Conservation (phyloP, 2,329 filamentous ascomycete genomes). For the Venturia asperata region DNA sequence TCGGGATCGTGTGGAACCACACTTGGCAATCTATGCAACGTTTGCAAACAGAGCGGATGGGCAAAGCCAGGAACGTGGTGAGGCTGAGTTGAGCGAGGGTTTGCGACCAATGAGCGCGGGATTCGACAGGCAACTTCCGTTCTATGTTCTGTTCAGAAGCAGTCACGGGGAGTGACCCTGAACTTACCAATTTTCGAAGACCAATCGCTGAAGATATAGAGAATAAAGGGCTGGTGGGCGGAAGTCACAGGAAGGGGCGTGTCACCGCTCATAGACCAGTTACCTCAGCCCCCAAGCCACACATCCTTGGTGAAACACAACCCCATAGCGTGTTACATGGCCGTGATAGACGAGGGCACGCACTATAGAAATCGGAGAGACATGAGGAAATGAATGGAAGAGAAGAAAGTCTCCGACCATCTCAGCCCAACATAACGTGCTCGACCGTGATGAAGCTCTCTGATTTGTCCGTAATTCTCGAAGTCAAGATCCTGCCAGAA, state of each 20-base stretch:
- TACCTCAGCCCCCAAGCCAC: constrained; percentile 7
- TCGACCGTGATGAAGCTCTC: neutral
- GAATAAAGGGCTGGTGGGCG: neutral
- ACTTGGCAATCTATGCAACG: neutral
- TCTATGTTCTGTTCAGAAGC: neutral
- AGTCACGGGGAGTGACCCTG: neutral
- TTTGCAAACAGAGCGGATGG: neutral
- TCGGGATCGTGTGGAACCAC: neutral
- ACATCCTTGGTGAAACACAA: neutral
- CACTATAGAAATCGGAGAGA: too few species aligned
- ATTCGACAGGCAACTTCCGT: neutral
- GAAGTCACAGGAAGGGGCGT: neutral
- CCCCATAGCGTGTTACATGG: neutral
- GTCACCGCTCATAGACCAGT: neutral
- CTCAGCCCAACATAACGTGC: neutral
- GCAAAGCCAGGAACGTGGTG: neutral
- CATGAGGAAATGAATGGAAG: neutral
- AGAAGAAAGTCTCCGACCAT: neutral
- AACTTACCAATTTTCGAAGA: too few species aligned
- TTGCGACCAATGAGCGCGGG: neutral
- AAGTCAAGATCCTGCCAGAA: too few species aligned
- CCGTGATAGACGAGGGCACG: neutral
- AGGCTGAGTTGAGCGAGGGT: neutral
- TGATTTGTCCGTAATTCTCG: neutral
- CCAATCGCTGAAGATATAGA: neutral